A percentile compares a stretch with the other conserved stretches of the same genome.
phyloP scores from a whole-genome alignment of 1,139 yeast species.

The Suhomyces wounanorum region DNA sequence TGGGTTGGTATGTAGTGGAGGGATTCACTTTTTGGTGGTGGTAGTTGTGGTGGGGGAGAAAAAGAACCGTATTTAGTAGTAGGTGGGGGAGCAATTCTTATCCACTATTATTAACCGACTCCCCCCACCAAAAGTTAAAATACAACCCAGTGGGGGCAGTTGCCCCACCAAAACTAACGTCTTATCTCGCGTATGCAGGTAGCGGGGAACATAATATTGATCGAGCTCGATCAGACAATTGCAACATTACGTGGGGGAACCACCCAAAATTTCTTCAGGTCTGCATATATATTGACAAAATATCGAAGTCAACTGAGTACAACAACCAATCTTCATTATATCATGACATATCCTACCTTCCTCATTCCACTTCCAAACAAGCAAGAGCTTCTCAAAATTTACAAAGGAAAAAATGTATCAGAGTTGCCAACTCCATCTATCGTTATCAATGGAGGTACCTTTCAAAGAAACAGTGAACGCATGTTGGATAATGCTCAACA shows the following conservation, averaged over 20 bases:
- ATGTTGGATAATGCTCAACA: conserved; percentile 35
- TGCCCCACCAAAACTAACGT: background rate
- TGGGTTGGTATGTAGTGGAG: background rate
- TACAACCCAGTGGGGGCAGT: background rate
- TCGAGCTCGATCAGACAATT: background rate
- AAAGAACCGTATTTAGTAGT: background rate
- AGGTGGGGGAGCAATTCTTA: background rate
- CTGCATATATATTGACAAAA: background rate
- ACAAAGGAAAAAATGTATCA: conserved; percentile 27
- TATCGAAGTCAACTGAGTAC: background rate
- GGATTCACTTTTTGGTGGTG: background rate
- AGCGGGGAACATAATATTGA: background rate
- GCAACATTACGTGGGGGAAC: background rate
- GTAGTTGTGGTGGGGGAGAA: background rate
- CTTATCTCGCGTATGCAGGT: background rate
- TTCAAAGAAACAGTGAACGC: conserved; percentile 27
- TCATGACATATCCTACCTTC: conserved; percentile 10
- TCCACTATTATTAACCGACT: background rate
- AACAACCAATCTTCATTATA: background rate
- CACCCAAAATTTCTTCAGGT: background rate
- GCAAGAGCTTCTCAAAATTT: conserved; percentile 22
- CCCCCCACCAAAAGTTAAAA: background rate
- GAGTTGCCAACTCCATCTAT: conserved; percentile 60
- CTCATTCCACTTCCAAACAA: conserved; percentile 29
- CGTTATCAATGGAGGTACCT: conserved; percentile 38